Base-by-base conservation (phyloP, 1,284 basidiomycete species). In the Albatrellus sp. region DNA sequence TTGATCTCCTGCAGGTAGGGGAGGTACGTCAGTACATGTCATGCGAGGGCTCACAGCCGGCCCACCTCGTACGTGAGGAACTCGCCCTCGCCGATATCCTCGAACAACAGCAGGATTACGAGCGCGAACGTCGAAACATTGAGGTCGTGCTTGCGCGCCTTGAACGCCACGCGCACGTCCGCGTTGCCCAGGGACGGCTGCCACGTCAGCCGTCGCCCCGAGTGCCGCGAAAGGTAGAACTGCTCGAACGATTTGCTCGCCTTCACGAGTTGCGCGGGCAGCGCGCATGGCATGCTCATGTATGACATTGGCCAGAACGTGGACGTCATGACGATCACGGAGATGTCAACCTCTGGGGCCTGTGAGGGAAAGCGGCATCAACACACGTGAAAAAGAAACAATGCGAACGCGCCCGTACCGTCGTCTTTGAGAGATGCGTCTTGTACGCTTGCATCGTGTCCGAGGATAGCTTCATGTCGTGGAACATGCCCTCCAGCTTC, bases 401-500 rank as follows among this genome's bases (percentile, higher is more conserved):
- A 32, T 19, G 60, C 24, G 24, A 24, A 7, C 24, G 24, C 24
- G n/a, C n/a, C n/a, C 72, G 46, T 54, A 84, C 83, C 41, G 66
- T 67, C 12, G 68, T 70, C 48, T 72, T 75, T 35, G 67, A 63
- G 20, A 84, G 57, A 55, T 83, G 69, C 17, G 67, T 68, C 44
- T 73, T 73, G 62, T 91, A 98, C 4, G 74, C 75, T 43, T 75
- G 69, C 70, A 86, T 90, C 7, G 80, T 82, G 46, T 99, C 96
- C 20, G 71, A 67, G 14, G 90, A 94, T 33, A 96, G 64, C 56
- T 83, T 90, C 80, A 99, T 94, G 60, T 99, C 96, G 55, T 93
- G 80, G 72, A 99, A 94, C 96, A 99, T 99, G 45, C 96, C 94
- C 62, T 98, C 94, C 53, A 98, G 70, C 60, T 96, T 96, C 63